A percentile compares a stretch with the other conserved stretches of the same genome.
phyloP scores from a whole-genome alignment of 2,329 filamentous ascomycete genomes.

The Waltergamsia citrina region DNA sequence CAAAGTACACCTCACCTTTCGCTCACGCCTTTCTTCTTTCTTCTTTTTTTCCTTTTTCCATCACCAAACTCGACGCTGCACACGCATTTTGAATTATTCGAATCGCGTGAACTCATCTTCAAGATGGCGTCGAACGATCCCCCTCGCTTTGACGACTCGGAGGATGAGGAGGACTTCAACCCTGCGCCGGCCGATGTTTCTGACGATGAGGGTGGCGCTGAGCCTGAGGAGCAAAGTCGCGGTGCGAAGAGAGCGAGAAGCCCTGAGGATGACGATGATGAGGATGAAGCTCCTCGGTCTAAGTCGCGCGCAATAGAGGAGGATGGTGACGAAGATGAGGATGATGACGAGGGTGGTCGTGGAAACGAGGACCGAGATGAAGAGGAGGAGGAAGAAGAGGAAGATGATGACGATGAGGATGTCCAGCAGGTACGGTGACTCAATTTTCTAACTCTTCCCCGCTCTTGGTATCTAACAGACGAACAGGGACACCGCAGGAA shows the following conservation, averaged over 20 bases:
- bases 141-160: slow-evolving; percentile 49
- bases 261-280: slow-evolving; percentile 24
- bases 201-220: slow-evolving; percentile 42
- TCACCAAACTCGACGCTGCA: slow-evolving; percentile 1
- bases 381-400: slow-evolving; percentile 42
- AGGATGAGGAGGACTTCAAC: slow-evolving; percentile 86
- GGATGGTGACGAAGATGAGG: slow-evolving; percentile 22
- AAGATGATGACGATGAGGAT: slow-evolving; percentile 56
- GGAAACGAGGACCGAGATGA: slow-evolving; percentile 28
- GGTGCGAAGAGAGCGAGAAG: slow-evolving; percentile 29
- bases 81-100: neutral
- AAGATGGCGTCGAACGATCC: slow-evolving; percentile 38
- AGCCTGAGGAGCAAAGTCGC: slow-evolving; percentile 19
- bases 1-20: neutral
- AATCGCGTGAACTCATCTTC: slow-evolving; percentile 6
- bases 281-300: slow-evolving; percentile 11
- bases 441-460: too few relatives aligned
- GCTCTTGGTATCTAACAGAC: slow-evolving; percentile 5
- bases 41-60: slow-evolving; percentile 1
- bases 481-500: slow-evolving; percentile 63
- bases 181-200: slow-evolving; percentile 66
- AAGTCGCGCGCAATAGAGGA: slow-evolving; percentile 9
- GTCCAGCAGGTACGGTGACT: slow-evolving; percentile 47
- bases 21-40: too few relatives aligned
- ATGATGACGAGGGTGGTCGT: slow-evolving; percentile 24